These are phyloP conservation scores for Juglanconis sp. DNA, from an alignment of 2,329 filamentous ascomycete species.

Conservation along the genomic window DNA sequence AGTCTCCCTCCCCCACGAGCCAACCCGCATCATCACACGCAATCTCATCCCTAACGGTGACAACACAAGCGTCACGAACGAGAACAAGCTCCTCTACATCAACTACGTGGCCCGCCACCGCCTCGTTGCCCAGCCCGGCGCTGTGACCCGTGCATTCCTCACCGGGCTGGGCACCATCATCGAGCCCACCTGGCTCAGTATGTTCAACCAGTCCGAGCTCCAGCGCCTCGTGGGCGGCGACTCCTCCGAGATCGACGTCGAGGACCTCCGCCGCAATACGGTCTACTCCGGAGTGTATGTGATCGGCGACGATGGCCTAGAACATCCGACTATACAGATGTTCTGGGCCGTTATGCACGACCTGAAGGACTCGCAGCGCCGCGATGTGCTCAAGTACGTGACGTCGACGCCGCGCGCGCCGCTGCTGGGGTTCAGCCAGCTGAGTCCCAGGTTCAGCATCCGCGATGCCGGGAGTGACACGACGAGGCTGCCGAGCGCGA, in stretches of 20 bases:
- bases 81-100: conserved; percentile 92
- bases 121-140: conserved; percentile 72
- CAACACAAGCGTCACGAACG: conserved; percentile 77
- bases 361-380: conserved; percentile 71
- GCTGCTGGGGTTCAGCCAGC: conserved; percentile 79
- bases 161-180: conserved; percentile 84
- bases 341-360: conserved; percentile 89
- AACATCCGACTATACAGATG: conserved; percentile 79
- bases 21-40: conserved; percentile 62
- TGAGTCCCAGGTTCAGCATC: conserved; percentile 86
- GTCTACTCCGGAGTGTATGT: conserved; percentile 83
- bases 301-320: conserved; percentile 81
- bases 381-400: conserved; percentile 91
- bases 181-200: conserved; percentile 86
- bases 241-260: conserved; percentile 78
- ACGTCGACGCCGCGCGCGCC: conserved; percentile 90
- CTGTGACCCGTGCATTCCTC: conserved; percentile 86
- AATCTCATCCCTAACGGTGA: conserved; percentile 77
- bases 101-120: conserved; percentile 86
- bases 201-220: conserved; percentile 97
- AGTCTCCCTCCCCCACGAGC: conserved; percentile 43
- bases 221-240: conserved; percentile 92
- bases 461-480: conserved; percentile 77
- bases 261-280: conserved; percentile 81
- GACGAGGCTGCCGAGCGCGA: conserved; percentile 81